These are phyloP conservation scores for Madurella fahalii DNA, from an alignment of 2,329 filamentous ascomycete genomes.

Conservation along the genomic window DNA sequence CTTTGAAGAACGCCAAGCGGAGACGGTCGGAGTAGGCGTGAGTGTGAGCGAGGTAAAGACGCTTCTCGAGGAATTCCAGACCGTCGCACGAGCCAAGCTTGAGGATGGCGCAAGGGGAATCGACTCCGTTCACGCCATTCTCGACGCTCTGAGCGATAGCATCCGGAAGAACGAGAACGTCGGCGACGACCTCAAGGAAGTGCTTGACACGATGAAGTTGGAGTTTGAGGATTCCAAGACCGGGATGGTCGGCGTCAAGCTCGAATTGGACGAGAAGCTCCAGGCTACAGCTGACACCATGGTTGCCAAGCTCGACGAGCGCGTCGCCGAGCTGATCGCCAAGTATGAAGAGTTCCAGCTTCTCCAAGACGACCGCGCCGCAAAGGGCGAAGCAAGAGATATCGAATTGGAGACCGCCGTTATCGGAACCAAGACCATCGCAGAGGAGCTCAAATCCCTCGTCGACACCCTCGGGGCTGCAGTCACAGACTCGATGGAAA, in stretches of 20 bases:
- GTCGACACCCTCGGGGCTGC: slow-evolving; percentile 80
- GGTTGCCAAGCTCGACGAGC: slow-evolving; percentile 56
- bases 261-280: slow-evolving; percentile 79
- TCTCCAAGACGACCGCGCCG: slow-evolving; percentile 67
- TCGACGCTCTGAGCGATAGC: slow-evolving; percentile 63
- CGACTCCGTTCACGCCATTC: slow-evolving; percentile 66
- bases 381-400: slow-evolving; percentile 69
- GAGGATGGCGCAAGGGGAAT: slow-evolving; percentile 69
- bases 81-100: slow-evolving; percentile 70
- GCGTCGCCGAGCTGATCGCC: slow-evolving; percentile 69
- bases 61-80: slow-evolving; percentile 73
- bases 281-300: slow-evolving; percentile 53
- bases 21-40: slow-evolving; percentile 73
- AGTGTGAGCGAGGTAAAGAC: slow-evolving; percentile 74
- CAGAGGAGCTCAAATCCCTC: slow-evolving; percentile 81
- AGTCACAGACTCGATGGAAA: slow-evolving; percentile 78
- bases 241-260: slow-evolving; percentile 72
- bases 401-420: slow-evolving; percentile 69
- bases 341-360: slow-evolving; percentile 87
- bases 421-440: slow-evolving; percentile 69
- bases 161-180: slow-evolving; percentile 54
- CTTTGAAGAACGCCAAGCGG: slow-evolving; percentile 78
- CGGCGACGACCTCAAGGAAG: slow-evolving; percentile 62
- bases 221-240: slow-evolving; percentile 86
- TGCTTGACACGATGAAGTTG: slow-evolving; percentile 70